Evolutionary conservation across 2,329 filamentous ascomycete species (phyloP).

Genomic region (Scedosporium dehoogii): DNA sequence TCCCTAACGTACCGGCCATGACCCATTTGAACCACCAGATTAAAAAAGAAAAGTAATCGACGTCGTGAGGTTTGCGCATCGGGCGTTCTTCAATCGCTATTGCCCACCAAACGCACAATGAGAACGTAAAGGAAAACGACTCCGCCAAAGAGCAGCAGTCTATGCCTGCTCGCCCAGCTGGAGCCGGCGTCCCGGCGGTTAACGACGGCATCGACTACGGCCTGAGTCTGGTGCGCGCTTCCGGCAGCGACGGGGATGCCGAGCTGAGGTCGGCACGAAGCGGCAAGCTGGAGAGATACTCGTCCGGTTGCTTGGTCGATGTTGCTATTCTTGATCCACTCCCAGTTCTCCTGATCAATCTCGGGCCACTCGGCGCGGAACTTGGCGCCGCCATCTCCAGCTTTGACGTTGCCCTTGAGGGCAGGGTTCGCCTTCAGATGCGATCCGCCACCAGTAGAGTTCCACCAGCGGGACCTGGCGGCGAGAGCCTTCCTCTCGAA

Average conservation of each 20-base stretch:
- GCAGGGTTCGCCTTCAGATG: slow-evolving; percentile 42
- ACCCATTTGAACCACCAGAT: neutral
- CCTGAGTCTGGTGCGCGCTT: slow-evolving; percentile 53
- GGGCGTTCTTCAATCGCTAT: slow-evolving; percentile 12
- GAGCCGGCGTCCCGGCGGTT: slow-evolving; percentile 72
- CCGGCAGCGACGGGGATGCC: slow-evolving; percentile 49
- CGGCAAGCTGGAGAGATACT: slow-evolving; percentile 34
- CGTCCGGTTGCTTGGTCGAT: slow-evolving; percentile 71
- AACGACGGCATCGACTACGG: slow-evolving; percentile 66
- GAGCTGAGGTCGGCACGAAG: slow-evolving; percentile 41
- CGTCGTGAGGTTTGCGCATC: neutral
- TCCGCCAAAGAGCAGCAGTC: slow-evolving; percentile 60
- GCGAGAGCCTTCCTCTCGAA: slow-evolving; percentile 72
- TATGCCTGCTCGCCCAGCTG: slow-evolving; percentile 74
- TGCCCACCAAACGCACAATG: slow-evolving; percentile 62
- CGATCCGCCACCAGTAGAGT: slow-evolving; percentile 81
- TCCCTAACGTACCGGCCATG: neutral
- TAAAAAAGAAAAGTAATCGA: neutral
- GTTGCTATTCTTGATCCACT: slow-evolving; percentile 77
- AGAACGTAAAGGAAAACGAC: slow-evolving; percentile 75
- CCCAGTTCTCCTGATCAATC: slow-evolving; percentile 78
- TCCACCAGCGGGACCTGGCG: slow-evolving; percentile 83
- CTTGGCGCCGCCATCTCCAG: slow-evolving; percentile 84
- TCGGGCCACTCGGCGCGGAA: slow-evolving; percentile 88
- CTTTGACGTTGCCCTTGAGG: slow-evolving; percentile 72